Evolutionary conservation across 495 filamentous ascomycete genomes (phyloP), one percentile per base, ranked within the genome.

Genomic region (Tuber indicum): DNA sequence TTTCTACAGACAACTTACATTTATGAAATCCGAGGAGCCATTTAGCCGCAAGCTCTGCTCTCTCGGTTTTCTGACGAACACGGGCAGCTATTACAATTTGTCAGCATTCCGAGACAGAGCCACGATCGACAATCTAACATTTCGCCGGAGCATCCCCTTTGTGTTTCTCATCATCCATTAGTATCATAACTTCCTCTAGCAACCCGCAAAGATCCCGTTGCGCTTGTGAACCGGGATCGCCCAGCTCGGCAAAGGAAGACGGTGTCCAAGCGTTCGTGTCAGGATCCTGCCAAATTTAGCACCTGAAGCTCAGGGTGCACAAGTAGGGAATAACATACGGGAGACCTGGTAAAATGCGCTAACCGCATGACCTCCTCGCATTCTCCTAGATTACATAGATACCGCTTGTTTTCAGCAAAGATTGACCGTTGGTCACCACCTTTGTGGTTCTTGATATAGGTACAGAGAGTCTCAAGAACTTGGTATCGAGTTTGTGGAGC

Each of bases 151-250:
- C 47, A 44, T 39, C 58, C 14, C 58, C 58, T 26, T 12, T 66
- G 58, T 26, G 45, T 49, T 76, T 82, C 49, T 74, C 71, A 16
- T 78, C 49, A n/a, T 82, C 81, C 77, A 77, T 79, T 73, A 82
- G n/a, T 62, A 82, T 82, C 66, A 74, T 75, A 66, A 82, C 66
- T 71, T 82, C 81, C 47, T 82, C 81, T n/a, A 82, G 46, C 72
- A 82, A 80, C n/a, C 75, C 81, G 16, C 76, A 46, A 26, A 77
- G 74, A 52, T 82, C 75, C 26, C 71, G 72, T 42, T 43, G 74
- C 10, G 52, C 69, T 52, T 71, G 26, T 36, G 80, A 79, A 14
- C 74, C 36, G 9, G 45, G 41, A 52, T 82, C 69, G 45, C 77
- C 32, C 21, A 82, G 49, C 44, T 80, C 39, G 43, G 44, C 71